Conservation (phyloP, 345 rosid species). For the Sonneratia alba region DNA sequence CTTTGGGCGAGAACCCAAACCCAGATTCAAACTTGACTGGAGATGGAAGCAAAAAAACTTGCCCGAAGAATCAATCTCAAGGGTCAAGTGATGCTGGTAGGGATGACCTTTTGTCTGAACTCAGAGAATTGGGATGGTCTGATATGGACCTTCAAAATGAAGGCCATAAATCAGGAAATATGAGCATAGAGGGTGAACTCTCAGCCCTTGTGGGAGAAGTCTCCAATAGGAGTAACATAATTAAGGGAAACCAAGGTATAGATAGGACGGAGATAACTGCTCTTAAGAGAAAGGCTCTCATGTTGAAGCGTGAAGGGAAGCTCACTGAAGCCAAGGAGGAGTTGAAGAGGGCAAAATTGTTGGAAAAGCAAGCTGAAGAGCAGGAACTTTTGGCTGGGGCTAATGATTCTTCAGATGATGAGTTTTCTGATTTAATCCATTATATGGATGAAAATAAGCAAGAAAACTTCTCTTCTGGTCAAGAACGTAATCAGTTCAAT, state of each 20-base stretch:
- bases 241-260: conserved; percentile 23
- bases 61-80: conserved; percentile 26
- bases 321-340: conserved; percentile 97
- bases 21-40: not conserved
- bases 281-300: conserved; percentile 70
- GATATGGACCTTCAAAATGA: conserved; percentile 43
- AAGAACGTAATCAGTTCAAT: conserved; percentile 31
- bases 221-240: conserved; percentile 26
- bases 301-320: conserved; percentile 82
- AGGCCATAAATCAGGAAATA: conserved; percentile 34
- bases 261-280: conserved; percentile 55
- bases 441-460: conserved; percentile 49
- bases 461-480: conserved; percentile 35
- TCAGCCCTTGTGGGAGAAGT: conserved; percentile 59
- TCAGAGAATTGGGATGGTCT: conserved; percentile 78
- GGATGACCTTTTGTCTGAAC: conserved; percentile 58
- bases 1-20: conserved; percentile 21
- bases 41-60: conserved; percentile 36
- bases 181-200: conserved; percentile 82
- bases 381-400: conserved; percentile 64
- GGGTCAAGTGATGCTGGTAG: conserved; percentile 34
- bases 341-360: conserved; percentile 68
- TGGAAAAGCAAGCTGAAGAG: conserved; percentile 87
- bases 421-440: conserved; percentile 55
- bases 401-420: conserved; percentile 79